phyloP scores from a whole-genome alignment of 1,139 yeast species.

The Trichomonascaceae sp. region DNA sequence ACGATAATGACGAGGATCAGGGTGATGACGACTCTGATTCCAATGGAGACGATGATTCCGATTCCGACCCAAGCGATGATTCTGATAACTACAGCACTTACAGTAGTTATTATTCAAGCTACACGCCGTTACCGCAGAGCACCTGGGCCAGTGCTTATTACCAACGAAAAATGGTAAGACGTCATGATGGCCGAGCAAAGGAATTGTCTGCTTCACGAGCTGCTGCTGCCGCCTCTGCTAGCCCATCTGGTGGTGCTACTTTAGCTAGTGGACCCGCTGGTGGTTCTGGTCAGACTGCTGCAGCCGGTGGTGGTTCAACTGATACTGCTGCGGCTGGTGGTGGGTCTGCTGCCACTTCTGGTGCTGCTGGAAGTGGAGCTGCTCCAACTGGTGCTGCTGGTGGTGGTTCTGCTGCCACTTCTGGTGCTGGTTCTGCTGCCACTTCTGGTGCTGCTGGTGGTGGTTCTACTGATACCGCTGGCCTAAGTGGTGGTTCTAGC shows the following conservation, averaged over 20 bases:
- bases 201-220: not conserved
- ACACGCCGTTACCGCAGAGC: not conserved
- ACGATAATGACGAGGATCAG: not conserved
- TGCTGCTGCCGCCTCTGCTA: not conserved
- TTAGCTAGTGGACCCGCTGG: not conserved
- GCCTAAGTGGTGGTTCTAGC: not conserved
- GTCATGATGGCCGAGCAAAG: not conserved
- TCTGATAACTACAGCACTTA: not conserved
- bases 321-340: constrained; percentile 1
- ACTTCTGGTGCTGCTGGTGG: not conserved
- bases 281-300: not conserved
- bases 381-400: constrained; percentile 3
- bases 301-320: constrained; percentile 5
- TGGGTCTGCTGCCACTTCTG: not conserved
- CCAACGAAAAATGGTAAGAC: not conserved
- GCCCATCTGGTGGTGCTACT: constrained; percentile 1
- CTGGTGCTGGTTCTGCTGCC: not conserved
- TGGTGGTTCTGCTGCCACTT: constrained; percentile 4
- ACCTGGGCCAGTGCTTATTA: not conserved
- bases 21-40: not conserved
- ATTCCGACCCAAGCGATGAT: not conserved
- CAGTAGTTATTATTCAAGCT: not conserved
- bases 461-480: not conserved
- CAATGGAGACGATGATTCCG: not conserved
- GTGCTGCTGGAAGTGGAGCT: not conserved